phyloP scores from a whole-genome alignment of 176 grass and related monocot genomes.

The Oryza australiensis region DNA sequence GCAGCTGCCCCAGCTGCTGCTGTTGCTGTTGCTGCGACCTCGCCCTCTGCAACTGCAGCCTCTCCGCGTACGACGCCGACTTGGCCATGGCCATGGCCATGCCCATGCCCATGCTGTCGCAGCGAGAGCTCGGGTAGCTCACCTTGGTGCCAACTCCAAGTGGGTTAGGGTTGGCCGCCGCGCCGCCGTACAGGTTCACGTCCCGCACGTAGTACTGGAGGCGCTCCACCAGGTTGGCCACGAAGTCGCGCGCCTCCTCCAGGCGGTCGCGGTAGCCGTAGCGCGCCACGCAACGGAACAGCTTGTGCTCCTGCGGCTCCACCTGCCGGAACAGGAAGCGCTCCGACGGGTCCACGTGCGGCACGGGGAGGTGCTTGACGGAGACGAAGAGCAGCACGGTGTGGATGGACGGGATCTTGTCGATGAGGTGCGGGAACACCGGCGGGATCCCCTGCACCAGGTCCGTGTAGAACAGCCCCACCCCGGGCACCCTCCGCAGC shows the following conservation, averaged over 20 bases:
- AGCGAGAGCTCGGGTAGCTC: conserved; percentile 59
- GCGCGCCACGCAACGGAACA: conserved; percentile 69
- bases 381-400: conserved; percentile 71
- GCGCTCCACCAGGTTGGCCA: conserved; percentile 34
- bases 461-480: conserved; percentile 76
- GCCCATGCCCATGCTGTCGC: conserved; percentile 37
- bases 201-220: conserved; percentile 65
- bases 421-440: conserved; percentile 64
- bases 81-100: background rate
- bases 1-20: background rate
- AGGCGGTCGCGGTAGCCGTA: conserved; percentile 76
- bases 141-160: background rate
- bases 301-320: background rate
- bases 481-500: conserved; percentile 48
- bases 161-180: no score
- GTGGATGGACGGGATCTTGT: conserved; percentile 70
- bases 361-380: conserved; percentile 67
- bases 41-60: background rate
- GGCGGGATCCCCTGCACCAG: conserved; percentile 84
- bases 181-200: conserved; percentile 48
- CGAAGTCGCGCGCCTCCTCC: conserved; percentile 59
- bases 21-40: background rate
- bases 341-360: conserved; percentile 49
- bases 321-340: conserved; percentile 70
- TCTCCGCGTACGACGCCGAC: conserved; percentile 41